phyloP scores from a whole-genome alignment of 2,329 filamentous ascomycete genomes.

The Gliomastix tumulicola region DNA sequence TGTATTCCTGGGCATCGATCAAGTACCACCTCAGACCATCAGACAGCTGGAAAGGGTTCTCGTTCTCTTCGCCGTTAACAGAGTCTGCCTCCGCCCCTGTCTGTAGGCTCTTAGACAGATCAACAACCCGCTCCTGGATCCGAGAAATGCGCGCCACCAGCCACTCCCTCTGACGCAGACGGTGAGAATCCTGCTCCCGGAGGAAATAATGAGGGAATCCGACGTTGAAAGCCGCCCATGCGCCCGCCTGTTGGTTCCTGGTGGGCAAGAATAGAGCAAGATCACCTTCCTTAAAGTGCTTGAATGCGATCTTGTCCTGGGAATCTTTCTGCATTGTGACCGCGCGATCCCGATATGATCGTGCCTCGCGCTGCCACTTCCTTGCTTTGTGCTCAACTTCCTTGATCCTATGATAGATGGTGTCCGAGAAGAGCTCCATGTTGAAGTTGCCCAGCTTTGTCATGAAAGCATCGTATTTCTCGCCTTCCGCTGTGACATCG shows the following conservation, averaged over 20 bases:
- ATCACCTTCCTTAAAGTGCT: conserved; percentile 93
- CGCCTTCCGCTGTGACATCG: conserved; percentile 58
- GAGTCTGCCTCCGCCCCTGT: conserved; percentile 40
- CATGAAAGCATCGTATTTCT: conserved; percentile 70
- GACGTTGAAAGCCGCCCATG: conserved; percentile 98
- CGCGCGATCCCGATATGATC: conserved; percentile 80
- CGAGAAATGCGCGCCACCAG: conserved; percentile 90
- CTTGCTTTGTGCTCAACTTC: conserved; percentile 90
- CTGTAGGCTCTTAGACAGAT: conserved; percentile 73
- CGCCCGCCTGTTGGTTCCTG: conserved; percentile 85
- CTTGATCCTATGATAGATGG: conserved; percentile 81
- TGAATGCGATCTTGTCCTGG: conserved; percentile 93
- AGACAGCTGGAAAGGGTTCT: conserved; percentile 94
- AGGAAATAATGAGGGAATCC: conserved; percentile 96
- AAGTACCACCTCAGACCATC: conserved; percentile 96
- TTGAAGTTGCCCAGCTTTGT: conserved; percentile 71
- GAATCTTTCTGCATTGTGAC: conserved; percentile 75
- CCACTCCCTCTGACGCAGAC: conserved; percentile 82
- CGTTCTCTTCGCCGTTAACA: conserved; percentile 64
- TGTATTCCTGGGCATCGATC: conserved; percentile 89
- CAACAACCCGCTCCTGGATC: conserved; percentile 88
- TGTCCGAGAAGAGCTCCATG: conserved; percentile 75
- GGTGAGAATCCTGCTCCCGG: conserved; percentile 84
- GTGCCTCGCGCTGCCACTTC: conserved; percentile 86
- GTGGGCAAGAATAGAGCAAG: conserved; percentile 91